These are phyloP conservation scores for Ophiosphaerella narmari DNA, from an alignment of 2,329 filamentous ascomycete species.

Conservation along the genomic window DNA sequence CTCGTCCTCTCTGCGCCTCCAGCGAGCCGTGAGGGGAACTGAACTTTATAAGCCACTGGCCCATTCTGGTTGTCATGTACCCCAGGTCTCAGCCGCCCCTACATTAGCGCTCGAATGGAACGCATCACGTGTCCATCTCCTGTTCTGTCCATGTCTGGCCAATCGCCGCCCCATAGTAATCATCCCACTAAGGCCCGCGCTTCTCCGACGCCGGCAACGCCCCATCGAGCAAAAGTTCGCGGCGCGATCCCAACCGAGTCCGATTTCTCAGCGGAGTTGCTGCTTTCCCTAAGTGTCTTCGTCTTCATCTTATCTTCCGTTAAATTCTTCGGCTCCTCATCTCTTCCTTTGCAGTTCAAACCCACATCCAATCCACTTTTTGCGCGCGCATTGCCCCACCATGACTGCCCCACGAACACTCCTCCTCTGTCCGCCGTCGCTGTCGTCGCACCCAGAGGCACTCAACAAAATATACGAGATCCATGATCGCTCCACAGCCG, in stretches of 20 bases:
- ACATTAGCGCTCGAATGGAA: background rate
- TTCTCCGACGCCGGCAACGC: slow-evolving; percentile 36
- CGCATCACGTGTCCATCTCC: no score
- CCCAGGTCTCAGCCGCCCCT: background rate
- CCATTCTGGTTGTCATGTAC: background rate
- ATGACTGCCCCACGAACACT: slow-evolving; percentile 64
- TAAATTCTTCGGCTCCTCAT: no score
- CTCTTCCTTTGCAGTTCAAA: background rate
- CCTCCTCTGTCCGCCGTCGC: slow-evolving; percentile 86
- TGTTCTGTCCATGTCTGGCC: background rate
- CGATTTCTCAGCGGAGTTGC: slow-evolving; percentile 6
- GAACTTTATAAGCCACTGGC: background rate
- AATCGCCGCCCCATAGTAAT: background rate
- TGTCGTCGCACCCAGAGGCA: slow-evolving; percentile 81
- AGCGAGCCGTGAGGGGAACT: background rate
- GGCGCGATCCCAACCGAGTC: slow-evolving; percentile 15
- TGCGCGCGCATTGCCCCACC: slow-evolving; percentile 22
- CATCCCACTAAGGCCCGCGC: slow-evolving; percentile 14
- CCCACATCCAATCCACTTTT: background rate
- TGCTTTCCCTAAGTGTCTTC: background rate
- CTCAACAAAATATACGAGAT: slow-evolving; percentile 72
- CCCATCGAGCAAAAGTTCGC: slow-evolving; percentile 30
- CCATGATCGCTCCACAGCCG: slow-evolving; percentile 76
- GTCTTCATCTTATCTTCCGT: background rate
- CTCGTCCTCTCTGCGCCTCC: background rate